These are phyloP conservation scores for Saccharomycodes ludwigii DNA, from an alignment of 805 yeast species.

Conservation along the genomic window DNA sequence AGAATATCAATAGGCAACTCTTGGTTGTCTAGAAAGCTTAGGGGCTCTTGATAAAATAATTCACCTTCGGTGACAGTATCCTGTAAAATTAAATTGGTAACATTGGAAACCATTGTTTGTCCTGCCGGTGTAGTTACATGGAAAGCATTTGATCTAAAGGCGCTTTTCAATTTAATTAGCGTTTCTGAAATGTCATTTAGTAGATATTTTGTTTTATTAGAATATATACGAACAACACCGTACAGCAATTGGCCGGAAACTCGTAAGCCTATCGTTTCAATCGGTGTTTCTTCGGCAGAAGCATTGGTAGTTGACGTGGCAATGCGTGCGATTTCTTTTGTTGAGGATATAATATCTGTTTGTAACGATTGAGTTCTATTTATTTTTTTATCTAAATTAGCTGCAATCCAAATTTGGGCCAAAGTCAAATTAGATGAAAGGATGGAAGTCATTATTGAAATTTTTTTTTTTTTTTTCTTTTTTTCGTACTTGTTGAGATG, in stretches of 20 bases:
- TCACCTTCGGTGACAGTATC: conserved; percentile 76
- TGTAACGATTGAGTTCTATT: conserved; percentile 60
- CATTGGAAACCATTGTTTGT: conserved; percentile 47
- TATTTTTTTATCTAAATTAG: conserved; percentile 69
- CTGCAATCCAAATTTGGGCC: conserved; percentile 88
- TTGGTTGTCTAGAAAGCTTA: conserved; percentile 20
- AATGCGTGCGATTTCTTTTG: conserved; percentile 41
- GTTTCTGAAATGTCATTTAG: conserved; percentile 77
- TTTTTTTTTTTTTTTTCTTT: no score
- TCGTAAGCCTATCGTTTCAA: conserved; percentile 61
- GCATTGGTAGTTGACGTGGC: no score
- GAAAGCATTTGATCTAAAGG: conserved; percentile 36
- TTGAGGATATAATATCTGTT: conserved; percentile 58
- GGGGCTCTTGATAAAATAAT: conserved; percentile 54
- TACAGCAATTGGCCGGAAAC: conserved; percentile 75
- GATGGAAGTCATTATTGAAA: neutral
- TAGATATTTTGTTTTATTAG: conserved; percentile 71
- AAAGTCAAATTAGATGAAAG: conserved; percentile 27
- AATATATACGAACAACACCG: conserved; percentile 80
- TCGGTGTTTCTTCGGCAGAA: conserved; percentile 14
- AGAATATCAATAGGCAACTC: conserved; percentile 11
- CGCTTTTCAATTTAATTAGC: conserved; percentile 53
- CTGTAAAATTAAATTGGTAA: conserved; percentile 47
- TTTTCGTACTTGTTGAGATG: no score
- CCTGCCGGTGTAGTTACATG: conserved; percentile 47